Base-by-base conservation (phyloP, 768 basidiomycete genomes). In the Tulasnella sp. region DNA sequence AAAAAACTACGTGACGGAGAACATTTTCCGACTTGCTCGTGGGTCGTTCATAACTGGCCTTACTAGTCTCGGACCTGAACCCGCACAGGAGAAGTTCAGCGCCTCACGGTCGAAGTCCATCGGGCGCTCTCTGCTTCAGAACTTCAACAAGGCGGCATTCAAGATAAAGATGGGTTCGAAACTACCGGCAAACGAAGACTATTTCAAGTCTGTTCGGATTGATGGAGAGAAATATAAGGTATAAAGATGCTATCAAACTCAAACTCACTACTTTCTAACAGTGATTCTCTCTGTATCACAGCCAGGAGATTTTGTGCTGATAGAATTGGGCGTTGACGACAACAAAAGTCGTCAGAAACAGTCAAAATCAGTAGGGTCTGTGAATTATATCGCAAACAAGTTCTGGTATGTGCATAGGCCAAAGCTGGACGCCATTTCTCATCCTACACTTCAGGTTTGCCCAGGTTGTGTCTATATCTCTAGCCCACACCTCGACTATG, bases 221-320 rank as follows among this genome's bases (percentile, higher is more conserved):
- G 34, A 38, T 38, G 49, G 24, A 12, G 29, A 27, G 8, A 5
- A 10, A 21, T 53, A 53, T 50, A 29, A 38, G 41, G 59, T 54
- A 34, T 30, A 31, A 46, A 17, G 25, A 22, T 42, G 25, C n/a
- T n/a, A n/a, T n/a, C 7, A n/a, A 19, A 10, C 11, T 25, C 19
- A 22, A 46, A 0, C 22, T 29, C 12, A 25, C 21, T 29, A 21
- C 24, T 43, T 11, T 30, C 19, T 41, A 60, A 22, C 19, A 43
- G 19, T n/a, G 22, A n/a, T 17, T 24, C 22, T 3, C 19, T 21
- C 27, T 41, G 48, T 10, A 34, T 4, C 49, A 7, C 59, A 88
- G 85, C 65, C 79, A 41, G 85, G 84, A 0, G 85, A 89, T 61
- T 75, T 78, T 34, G 72, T 86, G 1, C 58, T 87, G 3, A 70